A percentile compares a stretch with the other conserved stretches of the same genome.
Conservation (phyloP, 2,329 filamentous ascomycete species). For the Juglanconis juglandina region DNA sequence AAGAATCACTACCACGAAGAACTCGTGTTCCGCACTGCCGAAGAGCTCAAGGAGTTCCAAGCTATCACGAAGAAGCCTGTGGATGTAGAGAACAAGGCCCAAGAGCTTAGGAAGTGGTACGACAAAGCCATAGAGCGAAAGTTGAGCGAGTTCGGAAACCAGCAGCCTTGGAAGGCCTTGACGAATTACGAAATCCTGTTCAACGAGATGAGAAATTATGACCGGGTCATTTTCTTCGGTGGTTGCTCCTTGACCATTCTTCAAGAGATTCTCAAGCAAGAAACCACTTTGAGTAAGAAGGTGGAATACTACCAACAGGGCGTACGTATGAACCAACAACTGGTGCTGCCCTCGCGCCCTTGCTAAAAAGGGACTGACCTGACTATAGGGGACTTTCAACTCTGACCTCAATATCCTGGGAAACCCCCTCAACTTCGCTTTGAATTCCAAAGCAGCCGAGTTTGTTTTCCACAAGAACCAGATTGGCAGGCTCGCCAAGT, state of each 20-base stretch:
- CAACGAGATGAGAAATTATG: slow-evolving; percentile 8
- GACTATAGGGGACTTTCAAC: slow-evolving; percentile 12
- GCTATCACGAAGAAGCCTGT: slow-evolving; percentile 1
- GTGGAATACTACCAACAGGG: slow-evolving; percentile 16
- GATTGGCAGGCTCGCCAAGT: slow-evolving; percentile 2
- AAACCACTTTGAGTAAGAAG: slow-evolving; percentile 6
- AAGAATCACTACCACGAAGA: slow-evolving; percentile 18
- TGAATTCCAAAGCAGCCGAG: slow-evolving; percentile 13
- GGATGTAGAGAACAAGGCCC: not conserved
- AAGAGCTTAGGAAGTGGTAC: slow-evolving; percentile 11
- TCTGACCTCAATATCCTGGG: slow-evolving; percentile 16
- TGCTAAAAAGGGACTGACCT: not conserved
- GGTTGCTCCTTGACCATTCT: slow-evolving; percentile 16
- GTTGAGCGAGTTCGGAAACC: slow-evolving; percentile 3
- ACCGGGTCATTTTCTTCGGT: slow-evolving; percentile 14
- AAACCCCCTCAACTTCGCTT: slow-evolving; percentile 18
- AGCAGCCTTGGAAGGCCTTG: not conserved
- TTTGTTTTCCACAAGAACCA: slow-evolving; percentile 5
- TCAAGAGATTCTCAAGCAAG: slow-evolving; percentile 5
- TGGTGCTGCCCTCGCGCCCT: not conserved
- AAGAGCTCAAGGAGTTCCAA: slow-evolving; percentile 8
- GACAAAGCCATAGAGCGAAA: slow-evolving; percentile 10
- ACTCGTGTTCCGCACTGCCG: slow-evolving; percentile 11
- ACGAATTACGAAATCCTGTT: slow-evolving; percentile 2
- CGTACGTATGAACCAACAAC: not conserved